Conservation (phyloP, 768 basidiomycete genomes). For the Suillus subaureus region DNA sequence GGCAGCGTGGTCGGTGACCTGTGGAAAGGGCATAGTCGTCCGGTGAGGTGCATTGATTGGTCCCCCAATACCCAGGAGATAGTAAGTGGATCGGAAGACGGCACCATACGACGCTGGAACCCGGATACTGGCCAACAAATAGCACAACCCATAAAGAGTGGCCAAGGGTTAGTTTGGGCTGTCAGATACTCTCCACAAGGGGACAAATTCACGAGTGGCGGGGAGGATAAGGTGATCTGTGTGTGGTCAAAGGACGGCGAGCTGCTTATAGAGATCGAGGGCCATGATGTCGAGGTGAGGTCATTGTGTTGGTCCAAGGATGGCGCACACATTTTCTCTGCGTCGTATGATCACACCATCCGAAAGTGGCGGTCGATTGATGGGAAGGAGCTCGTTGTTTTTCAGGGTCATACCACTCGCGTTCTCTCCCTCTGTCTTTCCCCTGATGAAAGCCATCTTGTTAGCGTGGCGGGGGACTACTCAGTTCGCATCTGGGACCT, state of each 20-base stretch:
- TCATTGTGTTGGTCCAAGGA: conserved; percentile 2
- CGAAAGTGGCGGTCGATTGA: neutral
- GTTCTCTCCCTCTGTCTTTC: neutral
- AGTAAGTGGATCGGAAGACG: conserved; percentile 16
- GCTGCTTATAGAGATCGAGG: neutral
- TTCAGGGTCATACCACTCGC: neutral
- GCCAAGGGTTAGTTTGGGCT: neutral
- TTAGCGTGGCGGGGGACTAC: neutral
- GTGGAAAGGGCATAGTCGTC: neutral
- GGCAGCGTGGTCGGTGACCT: neutral
- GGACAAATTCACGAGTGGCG: neutral
- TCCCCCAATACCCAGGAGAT: conserved; percentile 17
- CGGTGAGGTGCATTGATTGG: conserved; percentile 12
- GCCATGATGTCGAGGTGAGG: rapidly evolving
- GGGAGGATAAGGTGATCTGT: neutral
- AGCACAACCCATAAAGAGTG: neutral
- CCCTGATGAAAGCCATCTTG: neutral
- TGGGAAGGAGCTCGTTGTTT: neutral
- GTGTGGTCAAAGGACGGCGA: neutral
- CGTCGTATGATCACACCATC: neutral
- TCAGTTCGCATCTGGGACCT: conserved; percentile 4
- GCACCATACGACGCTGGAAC: conserved; percentile 19
- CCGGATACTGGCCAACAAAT: conserved; percentile 3
- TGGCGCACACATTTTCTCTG: neutral
- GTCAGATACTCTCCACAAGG: neutral